Conservation (phyloP, 2,329 filamentous ascomycete species). For the Scedosporium apiospermum region DNA sequence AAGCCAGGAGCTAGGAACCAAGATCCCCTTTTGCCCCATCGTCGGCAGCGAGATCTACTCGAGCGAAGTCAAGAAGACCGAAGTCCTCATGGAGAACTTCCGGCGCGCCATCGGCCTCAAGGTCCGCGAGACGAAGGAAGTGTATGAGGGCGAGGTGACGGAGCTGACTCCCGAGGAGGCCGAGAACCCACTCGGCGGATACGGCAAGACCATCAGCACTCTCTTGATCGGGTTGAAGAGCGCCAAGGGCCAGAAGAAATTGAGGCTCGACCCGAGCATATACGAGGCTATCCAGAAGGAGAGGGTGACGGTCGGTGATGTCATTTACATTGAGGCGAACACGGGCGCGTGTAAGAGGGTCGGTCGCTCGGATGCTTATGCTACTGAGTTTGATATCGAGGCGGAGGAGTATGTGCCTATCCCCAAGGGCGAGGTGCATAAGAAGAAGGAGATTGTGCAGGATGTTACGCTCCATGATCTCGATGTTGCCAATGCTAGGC, state of each 20-base stretch:
- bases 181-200: constrained; percentile 92
- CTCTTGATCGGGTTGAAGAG: constrained; percentile 91
- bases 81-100: constrained; percentile 99
- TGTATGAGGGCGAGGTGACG: constrained; percentile 97
- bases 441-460: constrained; percentile 99
- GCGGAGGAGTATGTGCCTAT: constrained; percentile 98
- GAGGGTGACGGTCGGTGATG: constrained; percentile 88
- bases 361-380: constrained; percentile 90
- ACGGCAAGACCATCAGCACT: constrained; percentile 95
- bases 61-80: constrained; percentile 98
- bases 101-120: constrained; percentile 90
- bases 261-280: constrained; percentile 92
- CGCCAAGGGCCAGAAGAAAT: constrained; percentile 93
- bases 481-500: constrained; percentile 88
- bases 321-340: constrained; percentile 99
- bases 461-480: constrained; percentile 96
- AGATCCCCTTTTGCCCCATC: constrained; percentile 97
- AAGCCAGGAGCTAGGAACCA: constrained; percentile 93
- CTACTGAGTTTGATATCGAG: constrained; percentile 96
- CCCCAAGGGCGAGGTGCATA: constrained; percentile 97
- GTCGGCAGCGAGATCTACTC: constrained; percentile 98
- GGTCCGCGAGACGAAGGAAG: constrained; percentile 97
- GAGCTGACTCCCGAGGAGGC: constrained; percentile 96
- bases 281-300: constrained; percentile 99
- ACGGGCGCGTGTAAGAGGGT: constrained; percentile 97